Base-by-base conservation (phyloP, 768 basidiomycete species). In the Xanthoconium purpureum region DNA sequence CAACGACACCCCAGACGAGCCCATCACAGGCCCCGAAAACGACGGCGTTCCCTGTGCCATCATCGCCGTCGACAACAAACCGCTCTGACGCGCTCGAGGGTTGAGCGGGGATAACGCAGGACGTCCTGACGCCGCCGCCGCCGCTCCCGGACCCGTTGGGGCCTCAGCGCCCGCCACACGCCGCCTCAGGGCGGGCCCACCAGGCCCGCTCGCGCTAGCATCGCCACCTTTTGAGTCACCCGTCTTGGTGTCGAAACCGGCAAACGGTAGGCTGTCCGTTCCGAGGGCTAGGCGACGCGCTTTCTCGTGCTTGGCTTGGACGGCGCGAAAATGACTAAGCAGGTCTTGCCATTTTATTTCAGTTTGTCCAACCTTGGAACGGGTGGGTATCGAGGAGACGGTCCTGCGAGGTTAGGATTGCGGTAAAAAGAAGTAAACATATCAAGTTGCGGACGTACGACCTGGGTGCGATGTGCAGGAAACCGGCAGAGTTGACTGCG, bases 291-390 rank as follows among this genome's bases (percentile, higher is more conserved):
- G 87, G 37, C 95, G 79, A 30, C 94, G 84, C 5, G 94, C 84
- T 68, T 94, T 95, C 75, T 98, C 95, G 67, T 98, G 95, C 63
- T 86, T 89, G 35, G 81, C 78, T 72, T 99, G 97, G 1, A 97
- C 85, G 0, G 83, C 76, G 17, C 95, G 87, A 78, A 99, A 99
- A 71, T 99, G 97, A 5, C 81, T 79, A 11, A 98, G 81, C 0
- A 99, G 80, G 58, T 98, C 97, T 66, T 88, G 87, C 97, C 97
- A 99, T 69, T 97, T 98, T 69, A 99, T 97, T 51, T 97, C 94
- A 42, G 91, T 94, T 28, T 90, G 82, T 32, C 84, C 77, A 0
- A 87, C 66, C 70, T 96, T 96, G 5, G 92, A 88, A 24, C 93
- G 84, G 18, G 84, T 77, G 3, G 85, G 67, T 28, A 78, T 62